phyloP scores from a whole-genome alignment of 192 early-diverging fungal genomes.

The Phlyctochytrium arcticum region DNA sequence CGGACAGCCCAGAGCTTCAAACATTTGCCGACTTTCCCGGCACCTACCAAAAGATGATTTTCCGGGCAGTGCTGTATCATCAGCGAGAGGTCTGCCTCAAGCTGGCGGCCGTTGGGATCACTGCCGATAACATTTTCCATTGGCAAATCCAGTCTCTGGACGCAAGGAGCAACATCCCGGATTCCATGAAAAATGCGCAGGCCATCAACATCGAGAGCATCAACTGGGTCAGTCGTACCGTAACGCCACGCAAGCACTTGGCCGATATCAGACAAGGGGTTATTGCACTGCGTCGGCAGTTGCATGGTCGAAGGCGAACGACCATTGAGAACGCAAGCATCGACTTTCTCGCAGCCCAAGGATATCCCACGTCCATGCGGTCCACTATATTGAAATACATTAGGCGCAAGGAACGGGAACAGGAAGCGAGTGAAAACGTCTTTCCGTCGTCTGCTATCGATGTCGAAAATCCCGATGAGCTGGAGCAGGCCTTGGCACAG shows the following conservation, averaged over 20 bases:
- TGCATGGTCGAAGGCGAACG: background rate
- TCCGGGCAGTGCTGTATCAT: background rate
- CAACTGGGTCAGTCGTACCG: background rate
- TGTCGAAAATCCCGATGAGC: too few species aligned
- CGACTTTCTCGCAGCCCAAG: background rate
- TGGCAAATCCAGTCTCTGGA: background rate
- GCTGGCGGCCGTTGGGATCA: background rate
- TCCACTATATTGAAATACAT: background rate
- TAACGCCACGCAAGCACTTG: background rate
- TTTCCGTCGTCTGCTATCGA: background rate
- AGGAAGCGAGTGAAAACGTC: background rate
- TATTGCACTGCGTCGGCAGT: background rate
- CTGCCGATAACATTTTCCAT: background rate
- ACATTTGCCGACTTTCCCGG: background rate
- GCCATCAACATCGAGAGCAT: background rate
- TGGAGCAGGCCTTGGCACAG: too few species aligned
- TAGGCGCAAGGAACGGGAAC: background rate
- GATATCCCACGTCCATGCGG: background rate
- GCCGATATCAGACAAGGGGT: background rate
- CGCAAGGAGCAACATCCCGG: background rate
- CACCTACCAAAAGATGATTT: background rate
- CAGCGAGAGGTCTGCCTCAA: background rate
- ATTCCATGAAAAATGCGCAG: background rate
- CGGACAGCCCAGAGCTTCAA: background rate
- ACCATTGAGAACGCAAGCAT: background rate